Conservation (phyloP, 805 yeast species). For the Teunomyces stri region DNA sequence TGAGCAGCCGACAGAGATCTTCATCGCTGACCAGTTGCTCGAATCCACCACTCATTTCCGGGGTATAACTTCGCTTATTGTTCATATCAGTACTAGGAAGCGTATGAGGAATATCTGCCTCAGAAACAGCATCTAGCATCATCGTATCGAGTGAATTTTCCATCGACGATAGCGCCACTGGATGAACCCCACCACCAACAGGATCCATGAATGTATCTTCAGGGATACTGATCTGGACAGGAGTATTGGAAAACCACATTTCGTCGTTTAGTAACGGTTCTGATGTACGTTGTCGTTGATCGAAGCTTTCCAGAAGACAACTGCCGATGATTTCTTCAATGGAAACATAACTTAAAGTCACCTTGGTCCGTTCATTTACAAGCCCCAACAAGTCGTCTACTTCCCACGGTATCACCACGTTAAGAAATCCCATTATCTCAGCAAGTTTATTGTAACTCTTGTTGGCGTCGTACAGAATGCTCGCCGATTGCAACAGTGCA, state of each 20-base stretch:
- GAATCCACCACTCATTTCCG: not conserved
- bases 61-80: not conserved
- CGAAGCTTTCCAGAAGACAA: conserved; percentile 47
- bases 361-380: conserved; percentile 41
- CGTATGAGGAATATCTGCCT: not conserved
- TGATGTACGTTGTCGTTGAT: not conserved
- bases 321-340: conserved; percentile 61
- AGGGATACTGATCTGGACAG: not conserved
- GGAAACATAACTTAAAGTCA: conserved; percentile 48
- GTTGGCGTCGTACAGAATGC: conserved; percentile 15
- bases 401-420: conserved; percentile 58
- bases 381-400: conserved; percentile 52
- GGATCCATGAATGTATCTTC: conserved; percentile 1
- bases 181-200: not conserved
- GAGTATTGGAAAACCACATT: not conserved
- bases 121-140: not conserved
- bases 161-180: not conserved
- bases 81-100: not conserved
- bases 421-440: conserved; percentile 45
- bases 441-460: conserved; percentile 42
- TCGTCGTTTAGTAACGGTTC: conserved; percentile 1
- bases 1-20: not conserved
- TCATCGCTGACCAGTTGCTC: not conserved
- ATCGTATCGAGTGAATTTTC: conserved; percentile 1
- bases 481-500: conserved; percentile 8